Evolutionary conservation across 2,329 filamentous ascomycete genomes (phyloP), one percentile per base, ranked within the genome.

Genomic region (Epichloe typhina): DNA sequence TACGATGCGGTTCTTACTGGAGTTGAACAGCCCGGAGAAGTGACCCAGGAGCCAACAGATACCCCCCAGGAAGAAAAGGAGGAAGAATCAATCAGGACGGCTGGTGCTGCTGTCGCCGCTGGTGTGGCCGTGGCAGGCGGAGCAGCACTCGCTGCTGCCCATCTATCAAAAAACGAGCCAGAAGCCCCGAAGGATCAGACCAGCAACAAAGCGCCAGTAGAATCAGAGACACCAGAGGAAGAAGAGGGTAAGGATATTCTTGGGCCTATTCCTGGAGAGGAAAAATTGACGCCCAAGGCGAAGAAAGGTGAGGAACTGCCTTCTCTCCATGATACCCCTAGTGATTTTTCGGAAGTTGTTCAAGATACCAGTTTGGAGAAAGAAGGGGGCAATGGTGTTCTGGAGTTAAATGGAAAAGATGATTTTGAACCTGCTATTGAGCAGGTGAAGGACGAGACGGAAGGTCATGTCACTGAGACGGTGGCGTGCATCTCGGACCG

Each of bases 291-390:
- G 46, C 52, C 58, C 49, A 61, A 57, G 54, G 58, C 59, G 50
- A 66, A 64, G 57, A 71, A 69, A 72, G 70, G 70, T 73, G 66
- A 73, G 70, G 63, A 66, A 58, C 55, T 59, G 53, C 55, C 57
- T 65, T 63, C 57, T 62, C 59, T 65, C 61, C 59, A 63, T 64
- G 60, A 69, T 68, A 62, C 63, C 63, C 63, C 61, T 58, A 59
- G 62, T 66, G 61, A 61, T 62, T 63, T 66, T 64, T 50, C 57
- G 56, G 60, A 59, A 59, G 54, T 53, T 57, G 55, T 59, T 57
- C 60, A 56, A 60, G 56, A 59, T 56, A 58, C 58, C 55, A 56
- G 52, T 56, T 56, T 55, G 53, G 55, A 58, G 53, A 53, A 58
- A 56, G 52, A 59, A 42, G 56, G 58, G 58, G 58, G 53, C 19